Evolutionary conservation across 805 yeast species (phyloP).

Genomic region (Ogataea salicorniae): DNA sequence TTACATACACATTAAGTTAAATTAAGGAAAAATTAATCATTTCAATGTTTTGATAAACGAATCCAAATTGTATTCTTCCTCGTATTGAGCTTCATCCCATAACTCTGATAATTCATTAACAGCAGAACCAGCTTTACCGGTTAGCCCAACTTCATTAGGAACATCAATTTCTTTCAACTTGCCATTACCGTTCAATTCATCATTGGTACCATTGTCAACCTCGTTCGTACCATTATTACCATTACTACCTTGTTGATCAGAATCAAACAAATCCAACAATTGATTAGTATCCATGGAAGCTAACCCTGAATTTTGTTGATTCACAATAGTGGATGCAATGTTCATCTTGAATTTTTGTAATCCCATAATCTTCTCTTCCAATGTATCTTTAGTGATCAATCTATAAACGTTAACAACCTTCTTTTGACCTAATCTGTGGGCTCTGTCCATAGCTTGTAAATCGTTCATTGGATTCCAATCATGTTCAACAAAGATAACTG

Average conservation of each 20-base stretch:
- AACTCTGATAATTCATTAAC: conserved; percentile 85
- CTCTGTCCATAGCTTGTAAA: conserved; percentile 98
- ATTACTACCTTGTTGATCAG: conserved; percentile 42
- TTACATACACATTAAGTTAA: conserved; percentile 1
- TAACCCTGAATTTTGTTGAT: conserved; percentile 95
- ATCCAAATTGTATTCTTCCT: conserved; percentile 94
- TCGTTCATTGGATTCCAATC: conserved; percentile 99
- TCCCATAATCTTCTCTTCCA: conserved; percentile 98
- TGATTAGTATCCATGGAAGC: conserved; percentile 97
- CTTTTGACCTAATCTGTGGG: conserved; percentile 96
- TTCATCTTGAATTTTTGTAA: conserved; percentile 95
- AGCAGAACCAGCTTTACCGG: conserved; percentile 80
- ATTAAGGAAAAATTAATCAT: conserved; percentile 2
- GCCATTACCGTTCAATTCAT: conserved; percentile 12
- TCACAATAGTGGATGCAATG: conserved; percentile 92
- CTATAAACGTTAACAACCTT: conserved; percentile 96
- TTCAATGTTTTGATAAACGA: conserved; percentile 75
- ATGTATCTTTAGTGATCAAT: conserved; percentile 84
- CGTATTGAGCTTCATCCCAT: conserved; percentile 96
- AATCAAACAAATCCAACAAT: conserved; percentile 80
- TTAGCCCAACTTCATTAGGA: conserved; percentile 68
- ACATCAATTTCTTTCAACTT: conserved; percentile 23
- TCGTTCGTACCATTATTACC: conserved; percentile 24
- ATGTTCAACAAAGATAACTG: conserved; percentile 98
- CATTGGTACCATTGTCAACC: conserved; percentile 14